Evolutionary conservation across 1,284 basidiomycete genomes (phyloP).

Genomic region (Naganishia liquefaciens): DNA sequence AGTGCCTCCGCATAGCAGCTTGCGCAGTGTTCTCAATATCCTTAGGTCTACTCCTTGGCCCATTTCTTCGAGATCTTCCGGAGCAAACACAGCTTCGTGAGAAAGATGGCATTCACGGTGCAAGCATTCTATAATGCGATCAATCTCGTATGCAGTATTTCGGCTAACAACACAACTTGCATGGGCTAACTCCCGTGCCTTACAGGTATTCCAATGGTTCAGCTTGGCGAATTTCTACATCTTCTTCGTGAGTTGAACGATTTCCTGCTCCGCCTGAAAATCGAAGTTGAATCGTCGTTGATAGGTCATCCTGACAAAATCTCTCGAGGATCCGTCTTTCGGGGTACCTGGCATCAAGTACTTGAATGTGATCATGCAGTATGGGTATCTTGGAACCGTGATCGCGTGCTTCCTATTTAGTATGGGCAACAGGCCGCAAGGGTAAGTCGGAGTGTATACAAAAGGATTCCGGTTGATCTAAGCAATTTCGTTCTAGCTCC

Average conservation of each 20-base stretch:
- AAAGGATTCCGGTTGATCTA: too few relatives aligned
- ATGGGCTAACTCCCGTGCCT: background rate
- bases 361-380: conserved; percentile 78
- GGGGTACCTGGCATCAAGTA: conserved; percentile 68
- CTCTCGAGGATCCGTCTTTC: conserved; percentile 76
- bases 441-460: conserved; percentile 57
- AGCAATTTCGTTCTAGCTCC: conserved; percentile 57
- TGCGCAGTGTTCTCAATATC: background rate
- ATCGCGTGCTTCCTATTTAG: conserved; percentile 89
- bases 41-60: conserved; percentile 50
- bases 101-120: conserved; percentile 73
- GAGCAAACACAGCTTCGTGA: conserved; percentile 76
- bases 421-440: conserved; percentile 93
- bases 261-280: background rate
- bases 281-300: background rate
- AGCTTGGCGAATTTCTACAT: conserved; percentile 90
- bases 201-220: conserved; percentile 81
- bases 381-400: conserved; percentile 78
- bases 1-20: conserved; percentile 7
- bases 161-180: background rate
- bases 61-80: conserved; percentile 81
- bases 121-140: conserved; percentile 87
- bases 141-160: conserved; percentile 59
- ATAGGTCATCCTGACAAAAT: conserved; percentile 81
- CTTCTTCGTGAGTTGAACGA: conserved; percentile 70